These are phyloP conservation scores for Uromyces viciae-fabae DNA, from an alignment of 1,284 basidiomycete species.

Conservation along the genomic window DNA sequence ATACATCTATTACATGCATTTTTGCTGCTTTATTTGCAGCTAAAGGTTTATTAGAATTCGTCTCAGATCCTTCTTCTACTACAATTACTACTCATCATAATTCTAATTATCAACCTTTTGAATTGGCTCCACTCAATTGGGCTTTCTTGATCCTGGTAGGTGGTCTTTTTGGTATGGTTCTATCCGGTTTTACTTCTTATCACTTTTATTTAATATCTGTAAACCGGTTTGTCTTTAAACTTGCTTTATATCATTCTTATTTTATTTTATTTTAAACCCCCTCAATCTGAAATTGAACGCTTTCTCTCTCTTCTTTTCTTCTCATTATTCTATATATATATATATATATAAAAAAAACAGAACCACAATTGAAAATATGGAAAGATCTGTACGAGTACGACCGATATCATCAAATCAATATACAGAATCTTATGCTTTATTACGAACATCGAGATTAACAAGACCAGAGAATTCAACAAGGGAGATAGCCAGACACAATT, in stretches of 20 bases:
- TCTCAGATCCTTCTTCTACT: conserved; percentile 22
- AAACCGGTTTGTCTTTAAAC: conserved; percentile 49
- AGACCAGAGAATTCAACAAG: not conserved
- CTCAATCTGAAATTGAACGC: not conserved
- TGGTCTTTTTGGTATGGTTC: conserved; percentile 49
- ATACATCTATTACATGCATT: conserved; percentile 52
- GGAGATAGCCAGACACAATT: not conserved
- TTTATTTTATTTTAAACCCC: too few species aligned
- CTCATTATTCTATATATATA: too few species aligned
- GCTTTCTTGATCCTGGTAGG: conserved; percentile 52
- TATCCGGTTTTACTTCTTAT: conserved; percentile 51
- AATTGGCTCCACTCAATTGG: conserved; percentile 54
- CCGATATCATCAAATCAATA: conserved; percentile 20
- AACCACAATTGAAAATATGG: conserved; percentile 56
- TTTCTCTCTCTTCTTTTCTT: not conserved
- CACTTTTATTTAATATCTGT: conserved; percentile 53
- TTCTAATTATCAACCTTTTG: conserved; percentile 48
- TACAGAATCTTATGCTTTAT: conserved; percentile 29
- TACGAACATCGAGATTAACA: conserved; percentile 15
- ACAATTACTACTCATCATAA: too few species aligned
- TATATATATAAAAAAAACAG: too few species aligned
- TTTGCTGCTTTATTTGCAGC: conserved; percentile 49
- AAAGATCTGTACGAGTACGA: conserved; percentile 48
- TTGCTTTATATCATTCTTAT: not conserved
- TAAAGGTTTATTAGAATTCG: conserved; percentile 49